Evolutionary conservation across 2,329 filamentous ascomycete species (phyloP).

Genomic region (Thelonectria olida): DNA sequence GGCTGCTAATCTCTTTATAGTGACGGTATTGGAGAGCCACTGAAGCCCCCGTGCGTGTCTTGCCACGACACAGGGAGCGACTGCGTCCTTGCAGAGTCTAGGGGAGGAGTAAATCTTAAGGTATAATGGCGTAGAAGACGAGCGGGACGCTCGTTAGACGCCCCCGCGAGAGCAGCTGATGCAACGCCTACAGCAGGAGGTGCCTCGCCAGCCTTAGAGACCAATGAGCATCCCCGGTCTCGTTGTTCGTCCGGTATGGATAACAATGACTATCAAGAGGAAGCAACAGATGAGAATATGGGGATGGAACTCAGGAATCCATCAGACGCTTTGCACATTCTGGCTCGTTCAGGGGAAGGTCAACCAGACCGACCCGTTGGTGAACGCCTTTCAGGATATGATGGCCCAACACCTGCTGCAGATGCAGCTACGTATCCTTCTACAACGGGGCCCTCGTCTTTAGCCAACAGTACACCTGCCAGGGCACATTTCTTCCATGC

Average conservation of each 20-base stretch:
- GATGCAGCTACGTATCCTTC: too few relatives aligned
- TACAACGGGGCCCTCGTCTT: too few relatives aligned
- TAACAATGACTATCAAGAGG: neutral
- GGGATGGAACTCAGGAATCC: slow-evolving; percentile 24
- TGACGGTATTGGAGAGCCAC: neutral
- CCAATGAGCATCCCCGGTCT: neutral
- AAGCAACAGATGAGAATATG: neutral
- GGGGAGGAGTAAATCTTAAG: too few relatives aligned
- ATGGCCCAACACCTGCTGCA: too few relatives aligned
- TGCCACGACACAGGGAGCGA: slow-evolving; percentile 1
- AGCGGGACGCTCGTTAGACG: too few relatives aligned
- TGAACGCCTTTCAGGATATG: too few relatives aligned
- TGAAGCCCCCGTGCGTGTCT: slow-evolving; percentile 1
- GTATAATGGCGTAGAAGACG: too few relatives aligned
- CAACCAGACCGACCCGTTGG: too few relatives aligned
- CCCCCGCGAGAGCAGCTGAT: too few relatives aligned
- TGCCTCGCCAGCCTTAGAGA: too few relatives aligned
- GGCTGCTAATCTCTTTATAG: neutral
- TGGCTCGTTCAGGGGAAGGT: slow-evolving; percentile 13
- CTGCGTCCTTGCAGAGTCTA: neutral
- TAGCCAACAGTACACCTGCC: too few relatives aligned
- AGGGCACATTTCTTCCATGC: neutral
- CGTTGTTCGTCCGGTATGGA: neutral
- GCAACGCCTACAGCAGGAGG: too few relatives aligned
- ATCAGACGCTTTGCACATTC: slow-evolving; percentile 26